Evolutionary conservation across 257 asterid genomes (phyloP), one percentile per base, ranked within the genome.

Genomic region (Eucommia ulmoides): DNA sequence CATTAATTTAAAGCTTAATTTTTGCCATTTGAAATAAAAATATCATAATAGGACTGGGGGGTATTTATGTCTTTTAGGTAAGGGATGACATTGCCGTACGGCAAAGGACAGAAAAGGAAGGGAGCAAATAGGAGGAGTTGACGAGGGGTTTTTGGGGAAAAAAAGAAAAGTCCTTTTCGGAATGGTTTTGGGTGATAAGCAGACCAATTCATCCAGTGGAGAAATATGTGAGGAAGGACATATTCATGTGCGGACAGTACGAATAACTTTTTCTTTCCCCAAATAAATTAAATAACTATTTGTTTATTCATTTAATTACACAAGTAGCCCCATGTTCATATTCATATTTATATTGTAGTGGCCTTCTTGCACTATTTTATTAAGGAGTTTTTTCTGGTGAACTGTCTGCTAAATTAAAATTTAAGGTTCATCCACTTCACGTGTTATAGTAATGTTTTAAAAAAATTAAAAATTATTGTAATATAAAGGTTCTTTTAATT

Each of bases 151-250:
- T 49, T 54, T 33, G 25, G 63, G 88, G 67, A 29, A 62, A 19
- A 10, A 3, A 12, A 2, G n/a, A 42, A 25, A 22, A 35, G 72
- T 63, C 63, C 23, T 8, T 24, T 26, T 61, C 58, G 1, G 46
- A 20, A 20, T 41, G 21, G 21, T n/a, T 48, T 19, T 16, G 45
- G 45, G 45, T 38, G 17, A 16, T 50, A 66, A 47, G 67, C 26
- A 45, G 74, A 69, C 68, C 50, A 33, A 15, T 50, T 72, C 64
- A 83, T 81, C 71, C 67, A 85, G 97, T 76, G 97, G 73, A 83
- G 93, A 56, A 56, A 46, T 62, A 88, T 81, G 58, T 66, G 92
- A 81, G 97, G 94, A 63, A 78, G 94, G 89, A 85, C 91, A 23
- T 58, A 78, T 68, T 60, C 65, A 41, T 35, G 74, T 77, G 74